phyloP scores from a whole-genome alignment of 2,329 filamentous ascomycete genomes.

The Nemania diffusa region DNA sequence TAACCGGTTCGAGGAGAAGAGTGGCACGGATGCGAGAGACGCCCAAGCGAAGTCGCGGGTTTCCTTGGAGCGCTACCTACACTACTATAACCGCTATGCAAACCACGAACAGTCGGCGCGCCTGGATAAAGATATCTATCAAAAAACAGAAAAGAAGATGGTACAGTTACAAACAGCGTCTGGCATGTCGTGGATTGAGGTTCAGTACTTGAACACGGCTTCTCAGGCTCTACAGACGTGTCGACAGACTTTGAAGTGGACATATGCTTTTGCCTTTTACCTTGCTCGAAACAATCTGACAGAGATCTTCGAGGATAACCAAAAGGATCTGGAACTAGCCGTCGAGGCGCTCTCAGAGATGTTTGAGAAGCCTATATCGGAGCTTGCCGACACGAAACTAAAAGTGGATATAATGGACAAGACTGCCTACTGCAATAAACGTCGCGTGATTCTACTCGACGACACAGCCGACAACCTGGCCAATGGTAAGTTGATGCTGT shows the following conservation, averaged over 20 bases:
- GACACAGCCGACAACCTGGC: slow-evolving; percentile 94
- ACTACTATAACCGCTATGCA: slow-evolving; percentile 99
- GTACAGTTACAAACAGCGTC: slow-evolving; percentile 92
- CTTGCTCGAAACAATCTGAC: slow-evolving; percentile 95
- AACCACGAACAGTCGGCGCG: slow-evolving; percentile 99
- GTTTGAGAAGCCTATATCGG: slow-evolving; percentile 96
- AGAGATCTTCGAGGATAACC: slow-evolving; percentile 98
- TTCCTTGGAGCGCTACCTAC: slow-evolving; percentile 93
- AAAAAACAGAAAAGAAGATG: slow-evolving; percentile 99
- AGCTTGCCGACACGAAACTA: slow-evolving; percentile 85
- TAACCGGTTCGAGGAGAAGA: slow-evolving; percentile 97
- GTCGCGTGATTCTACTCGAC: slow-evolving; percentile 86
- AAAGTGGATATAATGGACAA: slow-evolving; percentile 99
- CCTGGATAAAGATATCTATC: slow-evolving; percentile 93
- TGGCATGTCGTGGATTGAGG: slow-evolving; percentile 98
- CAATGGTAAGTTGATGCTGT: slow-evolving; percentile 69
- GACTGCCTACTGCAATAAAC: slow-evolving; percentile 94
- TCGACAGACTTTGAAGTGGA: slow-evolving; percentile 99
- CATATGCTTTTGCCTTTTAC: slow-evolving; percentile 98
- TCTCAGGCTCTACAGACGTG: slow-evolving; percentile 95
- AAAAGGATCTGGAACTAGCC: slow-evolving; percentile 96
- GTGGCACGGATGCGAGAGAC: slow-evolving; percentile 87
- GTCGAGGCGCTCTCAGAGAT: slow-evolving; percentile 98
- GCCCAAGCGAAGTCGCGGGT: slow-evolving; percentile 91
- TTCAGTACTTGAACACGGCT: slow-evolving; percentile 93